Conservation (phyloP, 129 eudicot species). For the Daucus carota region DH1_v3.0 NC_030382.2:31223501-31224000, state of each 20-base stretch:
- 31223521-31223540: constrained; percentile 98
- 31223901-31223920: not conserved
- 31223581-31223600: not conserved
- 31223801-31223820: too few relatives aligned
- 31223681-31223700: not conserved
- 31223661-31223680: not conserved
- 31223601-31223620: not conserved
- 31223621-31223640: not conserved
- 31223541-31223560: constrained; percentile 99
- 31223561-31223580: not conserved
- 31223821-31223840: too few relatives aligned
- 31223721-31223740: not conserved
- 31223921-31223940: not conserved
- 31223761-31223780: not conserved
- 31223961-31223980: not conserved
- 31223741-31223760: not conserved
- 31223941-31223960: not conserved
- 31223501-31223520: constrained; percentile 81
- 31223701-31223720: not conserved
- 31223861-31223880: not conserved
- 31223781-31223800: not conserved
- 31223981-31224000: constrained; percentile 84
- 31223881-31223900: not conserved
- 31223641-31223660: not conserved
- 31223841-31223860: not conserved